Evolutionary conservation across 2,329 filamentous ascomycete species (phyloP).

Genomic region (Pyrenochaeta sp.): DNA sequence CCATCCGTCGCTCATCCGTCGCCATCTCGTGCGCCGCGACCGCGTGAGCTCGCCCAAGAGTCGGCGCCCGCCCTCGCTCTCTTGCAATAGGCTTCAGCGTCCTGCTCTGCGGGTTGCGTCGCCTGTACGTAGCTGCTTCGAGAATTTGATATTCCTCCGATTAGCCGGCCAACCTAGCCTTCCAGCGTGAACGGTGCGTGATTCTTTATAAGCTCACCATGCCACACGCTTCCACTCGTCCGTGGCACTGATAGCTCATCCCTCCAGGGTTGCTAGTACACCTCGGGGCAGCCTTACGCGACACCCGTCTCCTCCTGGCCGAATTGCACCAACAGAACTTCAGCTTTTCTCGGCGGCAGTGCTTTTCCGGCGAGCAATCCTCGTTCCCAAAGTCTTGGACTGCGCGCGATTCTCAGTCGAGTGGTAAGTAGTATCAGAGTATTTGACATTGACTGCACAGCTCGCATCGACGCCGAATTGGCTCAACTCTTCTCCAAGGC

Average conservation of each 20-base stretch:
- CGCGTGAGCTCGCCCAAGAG: slow-evolving; percentile 17
- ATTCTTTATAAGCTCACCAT: slow-evolving; percentile 33
- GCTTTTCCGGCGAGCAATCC: slow-evolving; percentile 37
- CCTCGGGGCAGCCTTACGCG: slow-evolving; percentile 38
- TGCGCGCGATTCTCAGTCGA: slow-evolving; percentile 11
- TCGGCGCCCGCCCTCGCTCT: no score
- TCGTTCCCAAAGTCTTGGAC: slow-evolving; percentile 20
- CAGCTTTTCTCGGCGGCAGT: slow-evolving; percentile 26
- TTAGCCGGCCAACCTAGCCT: slow-evolving; percentile 37
- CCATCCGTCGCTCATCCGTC: slow-evolving; percentile 15
- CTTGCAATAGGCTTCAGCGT: no score
- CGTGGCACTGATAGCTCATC: slow-evolving; percentile 40
- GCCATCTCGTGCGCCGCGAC: slow-evolving; percentile 27
- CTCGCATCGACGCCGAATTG: slow-evolving; percentile 11
- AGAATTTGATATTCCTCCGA: slow-evolving; percentile 24
- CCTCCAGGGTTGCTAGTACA: slow-evolving; percentile 35
- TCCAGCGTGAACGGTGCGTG: slow-evolving; percentile 25
- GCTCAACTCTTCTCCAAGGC: no score
- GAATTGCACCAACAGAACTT: slow-evolving; percentile 33
- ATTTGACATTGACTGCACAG: slow-evolving; percentile 36
- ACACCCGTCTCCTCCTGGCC: slow-evolving; percentile 45
- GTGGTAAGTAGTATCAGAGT: slow-evolving; percentile 32
- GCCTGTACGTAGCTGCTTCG: slow-evolving; percentile 9
- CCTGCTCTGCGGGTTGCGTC: slow-evolving; percentile 7
- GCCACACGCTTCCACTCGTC: slow-evolving; percentile 47